phyloP scores from a whole-genome alignment of 2,329 filamentous ascomycete species.

The Immersiporthe knoxdaviesiana region DNA sequence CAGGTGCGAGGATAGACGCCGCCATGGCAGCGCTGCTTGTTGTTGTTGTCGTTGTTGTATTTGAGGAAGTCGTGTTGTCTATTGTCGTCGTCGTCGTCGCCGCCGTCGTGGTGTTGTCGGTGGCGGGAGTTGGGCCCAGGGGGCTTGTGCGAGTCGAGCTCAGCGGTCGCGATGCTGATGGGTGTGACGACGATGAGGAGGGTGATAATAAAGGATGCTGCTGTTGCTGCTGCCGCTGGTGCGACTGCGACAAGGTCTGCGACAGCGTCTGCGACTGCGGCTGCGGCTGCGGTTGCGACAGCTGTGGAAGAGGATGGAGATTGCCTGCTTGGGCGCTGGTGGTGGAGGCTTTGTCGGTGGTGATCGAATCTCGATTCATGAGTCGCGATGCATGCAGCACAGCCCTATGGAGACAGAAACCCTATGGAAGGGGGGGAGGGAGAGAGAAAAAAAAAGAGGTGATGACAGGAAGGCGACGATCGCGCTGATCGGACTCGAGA shows the following conservation, averaged over 20 bases:
- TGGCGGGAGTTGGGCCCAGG: slow-evolving; percentile 35
- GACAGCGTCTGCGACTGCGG: slow-evolving; percentile 18
- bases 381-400: slow-evolving; percentile 40
- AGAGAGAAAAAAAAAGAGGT: slow-evolving; percentile 30
- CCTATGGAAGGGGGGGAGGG: too few relatives aligned
- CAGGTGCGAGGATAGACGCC: slow-evolving; percentile 47
- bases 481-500: slow-evolving; percentile 38
- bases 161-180: slow-evolving; percentile 42
- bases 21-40: slow-evolving; percentile 47
- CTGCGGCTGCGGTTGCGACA: slow-evolving; percentile 20
- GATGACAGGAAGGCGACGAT: slow-evolving; percentile 35
- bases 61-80: slow-evolving; percentile 28
- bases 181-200: slow-evolving; percentile 35
- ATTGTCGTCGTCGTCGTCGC: slow-evolving; percentile 38
- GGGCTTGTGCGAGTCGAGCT: slow-evolving; percentile 40
- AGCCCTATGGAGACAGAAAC: slow-evolving; percentile 31
- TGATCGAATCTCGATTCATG: slow-evolving; percentile 39
- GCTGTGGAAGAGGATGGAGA: slow-evolving; percentile 19
- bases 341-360: slow-evolving; percentile 14
- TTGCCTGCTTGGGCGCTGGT: slow-evolving; percentile 34
- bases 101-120: slow-evolving; percentile 35
- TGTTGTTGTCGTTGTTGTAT: slow-evolving; percentile 13
- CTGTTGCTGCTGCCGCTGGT: slow-evolving; percentile 11
- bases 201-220: slow-evolving; percentile 34
- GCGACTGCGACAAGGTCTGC: slow-evolving; percentile 20